phyloP scores from a whole-genome alignment of 768 basidiomycete species.

The Pleurotus sapidus region DNA sequence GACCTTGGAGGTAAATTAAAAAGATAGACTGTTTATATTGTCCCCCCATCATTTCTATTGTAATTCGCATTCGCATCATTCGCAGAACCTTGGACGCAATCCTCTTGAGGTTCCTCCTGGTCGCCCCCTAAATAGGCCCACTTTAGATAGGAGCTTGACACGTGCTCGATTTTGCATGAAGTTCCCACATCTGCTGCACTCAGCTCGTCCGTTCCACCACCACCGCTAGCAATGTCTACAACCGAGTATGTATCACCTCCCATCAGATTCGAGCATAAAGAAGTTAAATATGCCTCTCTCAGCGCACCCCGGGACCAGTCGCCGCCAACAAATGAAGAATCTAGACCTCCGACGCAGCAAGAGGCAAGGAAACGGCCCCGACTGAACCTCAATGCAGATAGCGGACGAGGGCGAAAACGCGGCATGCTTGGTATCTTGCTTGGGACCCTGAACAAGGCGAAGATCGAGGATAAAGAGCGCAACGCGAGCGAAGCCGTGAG shows the following conservation, averaged over 20 bases:
- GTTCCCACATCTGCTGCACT: no score
- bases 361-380: constrained; percentile 67
- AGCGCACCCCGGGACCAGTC: constrained; percentile 8
- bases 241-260: no score
- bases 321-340: constrained; percentile 18
- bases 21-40: constrained; percentile 3
- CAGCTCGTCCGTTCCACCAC: no score
- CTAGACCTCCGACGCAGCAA: constrained; percentile 40
- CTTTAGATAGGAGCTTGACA: no score
- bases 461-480: constrained; percentile 81
- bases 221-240: no score
- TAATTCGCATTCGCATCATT: no score
- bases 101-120: no score
- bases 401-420: constrained; percentile 69
- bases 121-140: no score
- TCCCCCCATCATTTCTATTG: no score
- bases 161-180: no score
- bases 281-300: constrained; percentile 9
- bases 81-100: no score
- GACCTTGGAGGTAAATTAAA: constrained; percentile 28
- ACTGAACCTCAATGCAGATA: constrained; percentile 55
- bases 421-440: constrained; percentile 86
- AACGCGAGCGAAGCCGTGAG: constrained; percentile 81
- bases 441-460: constrained; percentile 84
- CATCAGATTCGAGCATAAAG: no score